Evolutionary conservation across 2,329 filamentous ascomycete species (phyloP).

Genomic region (Beauveria sp.): DNA sequence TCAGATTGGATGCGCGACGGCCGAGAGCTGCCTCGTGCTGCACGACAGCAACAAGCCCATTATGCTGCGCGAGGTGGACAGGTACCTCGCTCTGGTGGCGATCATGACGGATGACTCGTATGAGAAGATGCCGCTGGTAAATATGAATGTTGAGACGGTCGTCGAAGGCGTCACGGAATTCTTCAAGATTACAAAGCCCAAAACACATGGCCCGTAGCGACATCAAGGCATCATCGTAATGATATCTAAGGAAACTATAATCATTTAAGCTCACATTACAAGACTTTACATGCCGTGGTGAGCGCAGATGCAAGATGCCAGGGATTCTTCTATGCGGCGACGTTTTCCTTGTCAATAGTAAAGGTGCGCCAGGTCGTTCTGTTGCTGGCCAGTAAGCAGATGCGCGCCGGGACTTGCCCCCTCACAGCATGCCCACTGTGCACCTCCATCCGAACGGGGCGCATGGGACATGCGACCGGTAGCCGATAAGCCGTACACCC

Average conservation of each 20-base stretch:
- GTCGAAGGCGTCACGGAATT: constrained; percentile 73
- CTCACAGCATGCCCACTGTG: constrained; percentile 35
- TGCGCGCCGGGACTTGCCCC: constrained; percentile 40
- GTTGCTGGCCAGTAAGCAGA: constrained; percentile 44
- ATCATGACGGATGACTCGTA: constrained; percentile 82
- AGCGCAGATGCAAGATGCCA: not conserved
- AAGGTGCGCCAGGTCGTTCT: constrained; percentile 41
- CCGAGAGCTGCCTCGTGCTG: constrained; percentile 61
- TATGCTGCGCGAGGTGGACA: constrained; percentile 61
- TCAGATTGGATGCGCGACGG: constrained; percentile 57
- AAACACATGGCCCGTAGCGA: constrained; percentile 22
- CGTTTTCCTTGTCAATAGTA: not conserved
- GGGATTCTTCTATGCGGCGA: not conserved
- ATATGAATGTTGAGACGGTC: constrained; percentile 79
- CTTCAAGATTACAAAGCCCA: constrained; percentile 63
- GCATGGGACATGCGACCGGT: constrained; percentile 20
- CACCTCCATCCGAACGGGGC: constrained; percentile 45
- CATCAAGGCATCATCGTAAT: not conserved
- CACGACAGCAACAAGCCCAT: constrained; percentile 57
- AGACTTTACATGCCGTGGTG: not conserved
- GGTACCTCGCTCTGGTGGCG: constrained; percentile 73
- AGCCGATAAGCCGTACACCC: constrained; percentile 19
- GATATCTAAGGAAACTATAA: not conserved
- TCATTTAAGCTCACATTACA: not conserved
- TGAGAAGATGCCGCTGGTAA: constrained; percentile 75